Evolutionary conservation across 2,329 filamentous ascomycete species (phyloP).

Genomic region (Ceratocystis variospora): DNA sequence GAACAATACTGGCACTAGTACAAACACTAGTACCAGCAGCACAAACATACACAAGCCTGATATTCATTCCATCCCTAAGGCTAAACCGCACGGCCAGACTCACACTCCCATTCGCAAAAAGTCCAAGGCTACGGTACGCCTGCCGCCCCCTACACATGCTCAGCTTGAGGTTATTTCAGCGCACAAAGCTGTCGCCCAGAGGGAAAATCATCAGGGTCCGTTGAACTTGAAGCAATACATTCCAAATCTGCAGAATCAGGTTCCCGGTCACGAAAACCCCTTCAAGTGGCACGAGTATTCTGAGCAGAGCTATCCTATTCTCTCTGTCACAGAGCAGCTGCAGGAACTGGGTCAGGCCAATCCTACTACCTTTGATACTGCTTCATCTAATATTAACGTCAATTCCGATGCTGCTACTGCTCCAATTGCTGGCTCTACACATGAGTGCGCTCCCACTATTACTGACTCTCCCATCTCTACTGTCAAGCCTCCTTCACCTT

Average conservation of each 20-base stretch:
- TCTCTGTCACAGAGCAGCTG: no score
- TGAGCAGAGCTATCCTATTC: no score
- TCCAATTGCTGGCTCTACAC: background rate
- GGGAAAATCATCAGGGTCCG: background rate
- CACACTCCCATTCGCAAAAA: background rate
- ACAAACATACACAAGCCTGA: background rate
- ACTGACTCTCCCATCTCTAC: background rate
- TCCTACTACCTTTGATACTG: background rate
- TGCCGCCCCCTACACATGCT: background rate
- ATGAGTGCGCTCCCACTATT: background rate
- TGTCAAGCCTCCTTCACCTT: background rate
- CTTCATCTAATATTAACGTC: background rate
- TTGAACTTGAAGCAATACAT: background rate
- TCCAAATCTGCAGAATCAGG: no score
- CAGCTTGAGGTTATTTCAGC: background rate
- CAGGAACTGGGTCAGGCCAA: no score
- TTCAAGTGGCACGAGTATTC: no score
- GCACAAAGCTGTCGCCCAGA: background rate
- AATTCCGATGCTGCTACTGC: background rate
- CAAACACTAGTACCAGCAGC: no score
- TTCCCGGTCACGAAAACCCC: no score
- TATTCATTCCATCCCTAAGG: background rate
- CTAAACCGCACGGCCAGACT: background rate
- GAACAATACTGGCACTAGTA: no score
- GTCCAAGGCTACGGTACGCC: background rate